Conservation (phyloP, 2,329 filamentous ascomycete genomes). For the Calonectria hawksworthii region DNA sequence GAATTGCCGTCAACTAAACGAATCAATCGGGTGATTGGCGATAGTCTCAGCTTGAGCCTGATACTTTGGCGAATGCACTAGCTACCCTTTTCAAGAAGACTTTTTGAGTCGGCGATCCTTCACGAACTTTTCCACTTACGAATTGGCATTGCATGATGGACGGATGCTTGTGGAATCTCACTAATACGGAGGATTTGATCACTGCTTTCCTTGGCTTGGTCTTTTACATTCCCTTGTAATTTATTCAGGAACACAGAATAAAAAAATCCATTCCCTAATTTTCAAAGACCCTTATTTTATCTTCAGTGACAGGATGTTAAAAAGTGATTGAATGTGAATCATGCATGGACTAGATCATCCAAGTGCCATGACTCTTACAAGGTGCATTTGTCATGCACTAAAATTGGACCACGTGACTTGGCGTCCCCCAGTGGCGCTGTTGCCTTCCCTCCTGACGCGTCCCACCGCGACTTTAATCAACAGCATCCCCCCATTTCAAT, state of each 20-base stretch:
- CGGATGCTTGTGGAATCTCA: constrained; percentile 34
- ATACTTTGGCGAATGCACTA: background rate
- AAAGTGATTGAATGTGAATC: background rate
- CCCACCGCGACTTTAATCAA: constrained; percentile 47
- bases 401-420: constrained; percentile 53
- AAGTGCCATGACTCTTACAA: background rate
- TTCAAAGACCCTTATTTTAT: background rate
- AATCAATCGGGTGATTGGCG: background rate
- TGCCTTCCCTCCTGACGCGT: constrained; percentile 52
- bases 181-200: constrained; percentile 18
- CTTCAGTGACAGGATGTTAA: background rate
- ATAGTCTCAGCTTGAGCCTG: background rate
- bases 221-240: constrained; percentile 38
- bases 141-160: constrained; percentile 37
- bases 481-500: constrained; percentile 34
- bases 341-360: background rate
- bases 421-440: constrained; percentile 48
- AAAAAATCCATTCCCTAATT: background rate
- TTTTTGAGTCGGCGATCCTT: background rate
- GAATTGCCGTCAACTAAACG: constrained; percentile 67
- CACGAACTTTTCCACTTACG: constrained; percentile 12
- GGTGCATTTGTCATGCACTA: constrained; percentile 11
- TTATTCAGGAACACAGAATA: constrained; percentile 31
- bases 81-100: background rate
- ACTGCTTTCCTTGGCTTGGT: constrained; percentile 21